Evolutionary conservation across 2,329 filamentous ascomycete genomes (phyloP).

Genomic region (Fusarium citri): DNA sequence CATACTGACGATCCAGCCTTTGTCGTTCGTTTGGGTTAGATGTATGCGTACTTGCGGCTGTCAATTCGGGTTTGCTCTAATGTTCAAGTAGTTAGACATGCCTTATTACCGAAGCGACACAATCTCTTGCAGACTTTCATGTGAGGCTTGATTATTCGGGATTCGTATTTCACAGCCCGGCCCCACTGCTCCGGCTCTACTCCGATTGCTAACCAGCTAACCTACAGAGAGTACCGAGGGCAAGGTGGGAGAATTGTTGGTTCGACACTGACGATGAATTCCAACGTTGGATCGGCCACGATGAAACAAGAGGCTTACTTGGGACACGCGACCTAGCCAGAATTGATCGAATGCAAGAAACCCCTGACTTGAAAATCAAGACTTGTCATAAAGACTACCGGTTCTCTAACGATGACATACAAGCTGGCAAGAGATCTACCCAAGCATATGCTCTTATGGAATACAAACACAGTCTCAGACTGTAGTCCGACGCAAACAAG

Average conservation of each 20-base stretch:
- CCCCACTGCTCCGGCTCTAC: slow-evolving; percentile 32
- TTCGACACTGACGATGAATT: background rate
- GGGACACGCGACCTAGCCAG: background rate
- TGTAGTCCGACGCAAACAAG: slow-evolving; percentile 1
- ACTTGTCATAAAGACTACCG: background rate
- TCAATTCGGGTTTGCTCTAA: slow-evolving; percentile 1
- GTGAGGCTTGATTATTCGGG: background rate
- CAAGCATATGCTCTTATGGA: background rate
- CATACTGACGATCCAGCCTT: slow-evolving; percentile 10
- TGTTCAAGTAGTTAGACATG: background rate
- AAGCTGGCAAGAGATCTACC: background rate
- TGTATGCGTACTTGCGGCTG: background rate
- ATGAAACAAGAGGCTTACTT: background rate
- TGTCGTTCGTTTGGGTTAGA: background rate
- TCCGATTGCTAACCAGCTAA: background rate
- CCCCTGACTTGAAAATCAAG: background rate
- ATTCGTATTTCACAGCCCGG: slow-evolving; percentile 1
- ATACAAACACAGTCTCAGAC: background rate
- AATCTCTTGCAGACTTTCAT: background rate
- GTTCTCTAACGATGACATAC: background rate
- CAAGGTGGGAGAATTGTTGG: background rate
- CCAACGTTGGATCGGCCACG: background rate
- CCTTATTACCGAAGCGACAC: slow-evolving; percentile 17
- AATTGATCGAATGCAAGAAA: background rate
- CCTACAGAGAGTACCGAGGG: background rate